Conservation (phyloP, 768 basidiomycete genomes). For the Termitomyces titanicus region DNA sequence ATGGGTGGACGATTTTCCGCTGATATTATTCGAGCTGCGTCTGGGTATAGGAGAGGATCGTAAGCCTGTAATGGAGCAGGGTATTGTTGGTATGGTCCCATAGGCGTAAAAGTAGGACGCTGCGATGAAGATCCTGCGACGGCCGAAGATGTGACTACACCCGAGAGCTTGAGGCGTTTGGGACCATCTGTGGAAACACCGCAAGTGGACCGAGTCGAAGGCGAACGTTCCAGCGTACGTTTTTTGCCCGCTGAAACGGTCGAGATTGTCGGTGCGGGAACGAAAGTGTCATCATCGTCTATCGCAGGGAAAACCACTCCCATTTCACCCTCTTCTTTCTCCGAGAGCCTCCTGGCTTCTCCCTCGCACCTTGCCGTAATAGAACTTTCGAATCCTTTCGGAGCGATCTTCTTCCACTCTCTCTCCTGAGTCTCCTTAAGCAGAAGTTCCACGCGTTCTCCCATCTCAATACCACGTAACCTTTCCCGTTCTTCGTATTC, state of each 20-base stretch:
- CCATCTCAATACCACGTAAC: background rate
- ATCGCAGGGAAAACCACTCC: conserved; percentile 5
- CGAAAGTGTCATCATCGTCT: background rate
- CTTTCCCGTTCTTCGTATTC: conserved; percentile 10
- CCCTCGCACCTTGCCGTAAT: background rate
- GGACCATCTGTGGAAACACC: background rate
- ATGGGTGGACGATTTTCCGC: conserved; percentile 18
- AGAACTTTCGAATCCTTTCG: conserved; percentile 10
- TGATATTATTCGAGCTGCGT: conserved; percentile 28
- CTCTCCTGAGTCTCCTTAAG: background rate
- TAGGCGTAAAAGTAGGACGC: background rate
- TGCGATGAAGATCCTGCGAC: background rate
- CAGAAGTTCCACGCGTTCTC: background rate
- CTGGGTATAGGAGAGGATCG: conserved; percentile 32
- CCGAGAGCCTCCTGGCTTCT: background rate
- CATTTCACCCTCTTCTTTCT: conserved; percentile 12
- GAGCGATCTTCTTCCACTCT: background rate
- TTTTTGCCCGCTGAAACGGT: conserved; percentile 4
- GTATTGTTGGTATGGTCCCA: conserved; percentile 24
- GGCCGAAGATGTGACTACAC: background rate
- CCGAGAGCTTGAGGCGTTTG: conserved; percentile 13
- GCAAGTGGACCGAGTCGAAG: background rate
- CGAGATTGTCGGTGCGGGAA: background rate
- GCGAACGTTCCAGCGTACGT: conserved; percentile 12
- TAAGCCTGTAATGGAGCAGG: conserved; percentile 33